Percentiles rank a stretch among this genome's conserved stretches.
Evolutionary conservation across 1,284 basidiomycete genomes (phyloP).

Genomic region (Rhodotorula sp.): DNA sequence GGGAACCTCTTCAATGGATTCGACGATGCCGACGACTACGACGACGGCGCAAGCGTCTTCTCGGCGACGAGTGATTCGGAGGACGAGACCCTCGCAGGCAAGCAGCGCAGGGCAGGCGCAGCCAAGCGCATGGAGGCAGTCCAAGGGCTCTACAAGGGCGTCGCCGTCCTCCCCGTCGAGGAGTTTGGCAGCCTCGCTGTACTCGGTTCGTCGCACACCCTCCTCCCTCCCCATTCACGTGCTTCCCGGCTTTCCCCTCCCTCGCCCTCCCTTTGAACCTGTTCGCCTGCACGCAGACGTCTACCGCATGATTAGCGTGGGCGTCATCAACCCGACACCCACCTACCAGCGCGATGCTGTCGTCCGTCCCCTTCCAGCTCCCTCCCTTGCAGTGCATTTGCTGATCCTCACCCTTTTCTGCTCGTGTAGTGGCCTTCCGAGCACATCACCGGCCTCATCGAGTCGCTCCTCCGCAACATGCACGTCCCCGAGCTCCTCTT

Average conservation of each 20-base stretch:
- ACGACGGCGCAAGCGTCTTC: not conserved
- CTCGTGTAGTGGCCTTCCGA: conserved; percentile 2
- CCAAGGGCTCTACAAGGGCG: not conserved
- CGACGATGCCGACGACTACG: not conserved
- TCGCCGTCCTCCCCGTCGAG: conserved; percentile 12
- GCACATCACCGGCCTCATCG: conserved; percentile 1
- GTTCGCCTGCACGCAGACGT: not conserved
- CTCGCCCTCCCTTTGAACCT: not conserved
- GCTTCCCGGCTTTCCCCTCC: no score
- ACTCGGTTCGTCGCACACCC: conserved; percentile 1
- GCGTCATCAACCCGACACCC: conserved; percentile 24
- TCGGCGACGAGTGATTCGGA: not conserved
- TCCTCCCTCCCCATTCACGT: no score
- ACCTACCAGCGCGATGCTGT: conserved; percentile 23
- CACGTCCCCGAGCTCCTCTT: conserved; percentile 28
- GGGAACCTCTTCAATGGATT: no score
- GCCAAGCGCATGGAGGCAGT: not conserved
- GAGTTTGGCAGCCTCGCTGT: conserved; percentile 18
- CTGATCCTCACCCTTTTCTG: not conserved
- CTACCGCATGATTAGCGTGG: conserved; percentile 5
- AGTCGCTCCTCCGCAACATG: conserved; percentile 23
- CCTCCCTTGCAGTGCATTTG: no score
- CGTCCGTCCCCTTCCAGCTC: not conserved
- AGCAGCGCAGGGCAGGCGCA: no score
- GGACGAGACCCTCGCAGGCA: not conserved